These are phyloP conservation scores for Alternaria longipes DNA, from an alignment of 2,329 filamentous ascomycete species.

Conservation along the genomic window DNA sequence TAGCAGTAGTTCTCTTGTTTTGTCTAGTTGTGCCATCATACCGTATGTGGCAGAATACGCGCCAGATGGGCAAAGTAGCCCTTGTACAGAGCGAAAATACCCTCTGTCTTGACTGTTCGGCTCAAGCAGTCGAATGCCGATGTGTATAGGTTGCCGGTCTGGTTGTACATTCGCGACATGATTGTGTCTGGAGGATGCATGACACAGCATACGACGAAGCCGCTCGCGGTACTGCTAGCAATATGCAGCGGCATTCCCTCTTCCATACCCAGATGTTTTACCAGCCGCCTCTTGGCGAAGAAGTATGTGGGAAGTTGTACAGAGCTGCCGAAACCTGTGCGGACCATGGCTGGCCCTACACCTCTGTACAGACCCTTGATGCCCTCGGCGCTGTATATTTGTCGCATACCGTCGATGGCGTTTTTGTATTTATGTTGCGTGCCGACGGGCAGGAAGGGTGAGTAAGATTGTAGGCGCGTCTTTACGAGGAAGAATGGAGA, in stretches of 20 bases:
- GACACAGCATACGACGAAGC: slow-evolving; percentile 95
- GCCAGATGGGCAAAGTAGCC: slow-evolving; percentile 95
- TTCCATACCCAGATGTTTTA: slow-evolving; percentile 84
- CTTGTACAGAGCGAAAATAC: slow-evolving; percentile 93
- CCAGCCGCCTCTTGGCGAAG: slow-evolving; percentile 88
- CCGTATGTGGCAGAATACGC: slow-evolving; percentile 91
- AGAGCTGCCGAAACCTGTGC: slow-evolving; percentile 93
- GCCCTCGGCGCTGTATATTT: slow-evolving; percentile 83
- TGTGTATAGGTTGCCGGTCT: slow-evolving; percentile 95
- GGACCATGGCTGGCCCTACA: slow-evolving; percentile 91
- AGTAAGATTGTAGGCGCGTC: slow-evolving; percentile 93
- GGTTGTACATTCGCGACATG: slow-evolving; percentile 99
- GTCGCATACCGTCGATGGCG: slow-evolving; percentile 80
- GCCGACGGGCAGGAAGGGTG: slow-evolving; percentile 89
- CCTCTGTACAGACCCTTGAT: slow-evolving; percentile 85
- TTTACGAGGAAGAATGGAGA: slow-evolving; percentile 99
- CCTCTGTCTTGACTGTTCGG: slow-evolving; percentile 92
- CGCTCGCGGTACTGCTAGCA: slow-evolving; percentile 85
- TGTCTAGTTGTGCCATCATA: slow-evolving; percentile 45
- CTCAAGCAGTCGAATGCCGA: slow-evolving; percentile 90
- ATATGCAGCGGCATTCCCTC: slow-evolving; percentile 91
- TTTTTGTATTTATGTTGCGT: slow-evolving; percentile 96
- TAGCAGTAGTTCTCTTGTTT: slow-evolving; percentile 12
- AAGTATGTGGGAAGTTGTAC: slow-evolving; percentile 98
- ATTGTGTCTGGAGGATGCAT: slow-evolving; percentile 99